These are phyloP conservation scores for Backusella luteola DNA, from an alignment of 192 early-diverging fungal species.

Conservation along the genomic window DNA sequence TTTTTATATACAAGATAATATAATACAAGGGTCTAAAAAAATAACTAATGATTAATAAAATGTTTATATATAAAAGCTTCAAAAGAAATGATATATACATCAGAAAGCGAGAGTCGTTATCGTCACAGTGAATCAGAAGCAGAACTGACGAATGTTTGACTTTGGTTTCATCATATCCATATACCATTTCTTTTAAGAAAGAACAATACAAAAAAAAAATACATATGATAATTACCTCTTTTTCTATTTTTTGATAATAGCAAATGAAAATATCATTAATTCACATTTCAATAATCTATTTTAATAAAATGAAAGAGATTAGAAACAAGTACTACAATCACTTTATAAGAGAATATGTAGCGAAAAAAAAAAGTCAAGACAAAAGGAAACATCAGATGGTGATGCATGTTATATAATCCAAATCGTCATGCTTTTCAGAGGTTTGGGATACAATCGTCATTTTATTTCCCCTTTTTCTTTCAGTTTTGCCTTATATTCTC, in stretches of 20 bases:
- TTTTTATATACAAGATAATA: not conserved
- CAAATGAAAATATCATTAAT: not conserved
- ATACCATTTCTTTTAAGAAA: not conserved
- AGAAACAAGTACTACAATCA: not conserved
- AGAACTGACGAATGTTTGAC: constrained; percentile 20
- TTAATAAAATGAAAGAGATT: not conserved
- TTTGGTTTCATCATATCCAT: constrained; percentile 20
- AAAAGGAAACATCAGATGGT: constrained; percentile 18
- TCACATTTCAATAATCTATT: not conserved
- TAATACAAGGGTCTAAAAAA: not conserved
- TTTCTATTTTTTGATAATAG: not conserved
- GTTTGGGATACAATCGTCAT: constrained; percentile 20
- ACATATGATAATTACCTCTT: not conserved
- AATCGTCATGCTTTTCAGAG: constrained; percentile 16
- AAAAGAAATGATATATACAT: constrained; percentile 5
- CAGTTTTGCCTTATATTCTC: not conserved
- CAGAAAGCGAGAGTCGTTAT: constrained; percentile 9
- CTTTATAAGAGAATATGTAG: not conserved
- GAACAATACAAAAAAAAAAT: not conserved
- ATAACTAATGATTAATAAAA: not conserved
- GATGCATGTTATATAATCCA: constrained; percentile 28
- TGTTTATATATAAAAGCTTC: not conserved
- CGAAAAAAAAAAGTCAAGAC: not conserved
- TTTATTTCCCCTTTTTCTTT: not conserved
- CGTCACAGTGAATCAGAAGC: constrained; percentile 24